Evolutionary conservation across 2,329 filamentous ascomycete species (phyloP), one percentile per base, ranked within the genome.

Genomic region (Penicillium capsulatum): DNA sequence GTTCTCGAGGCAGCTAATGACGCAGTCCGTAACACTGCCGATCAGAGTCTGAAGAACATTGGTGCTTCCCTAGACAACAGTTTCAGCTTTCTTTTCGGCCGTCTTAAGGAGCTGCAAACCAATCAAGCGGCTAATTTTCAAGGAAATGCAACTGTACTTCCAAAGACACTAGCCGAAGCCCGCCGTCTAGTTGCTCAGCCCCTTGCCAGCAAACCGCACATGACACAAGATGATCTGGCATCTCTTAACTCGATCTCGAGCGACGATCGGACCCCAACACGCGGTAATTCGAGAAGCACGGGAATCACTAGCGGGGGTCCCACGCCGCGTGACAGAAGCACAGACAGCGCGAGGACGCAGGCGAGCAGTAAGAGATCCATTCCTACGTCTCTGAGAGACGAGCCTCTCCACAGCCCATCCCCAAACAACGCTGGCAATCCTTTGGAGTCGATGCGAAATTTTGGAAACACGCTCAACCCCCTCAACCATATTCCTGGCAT

Each of bases 81-180:
- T 60, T 94, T 96, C 68, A 92, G 89, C 44, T 94, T 97, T 61
- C 71, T 98, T 16, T 80, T 98, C 38, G 91, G 91, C 11, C 86
- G 89, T 51, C 73, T 96, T 14, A 87, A 85, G 46, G 89, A 95
- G 44, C 50, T 68, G 34, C 66, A 69, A 36, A 5, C 19, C 19
- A 81, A 53, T 68, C 79, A 63, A 57, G 65, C 47, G 57, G 59
- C 59, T 63, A 74, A 51, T 55, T 67, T 54, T 53, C 54, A 61
- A 13, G 57, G 57, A n/a, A 39, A 38, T 24, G 53, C 40, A 15
- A 67, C 80, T 5, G 59, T 74, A 28, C 75, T 94, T 0, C 92
- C 92, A 1, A 91, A 87, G 56, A 98, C 92, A 1, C 72, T 98
- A 0, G 92, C 95, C 54, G 92, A 98, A 57, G 92, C 91, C 11